These are phyloP conservation scores for Zea mays DNA, from an alignment of 176 grass and related monocot genomes.

Conservation along the genomic window Zm-B73-REFERENCE-NAM-5.0 NC_050100.1:193458501-193459000, in stretches of 20 bases:
- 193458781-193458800: constrained; percentile 94
- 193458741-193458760: constrained; percentile 80
- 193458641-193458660: not conserved
- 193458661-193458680: not conserved
- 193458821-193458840: constrained; percentile 86
- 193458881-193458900: constrained; percentile 48
- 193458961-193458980: constrained; percentile 23
- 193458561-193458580: constrained; percentile 84
- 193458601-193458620: not conserved
- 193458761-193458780: constrained; percentile 82
- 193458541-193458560: constrained; percentile 97
- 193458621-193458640: constrained; percentile 2
- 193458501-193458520: constrained; percentile 93
- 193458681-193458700: constrained; percentile 55
- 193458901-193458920: constrained; percentile 29
- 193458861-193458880: constrained; percentile 74
- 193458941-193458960: constrained; percentile 32
- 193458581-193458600: constrained; percentile 64
- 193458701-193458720: constrained; percentile 94
- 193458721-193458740: constrained; percentile 77
- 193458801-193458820: constrained; percentile 80
- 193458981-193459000: constrained; percentile 8
- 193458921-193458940: constrained; percentile 48
- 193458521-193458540: constrained; percentile 83
- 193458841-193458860: constrained; percentile 80